phyloP scores from a whole-genome alignment of 495 filamentous ascomycete species.

The Penicillium antarcticum region DNA sequence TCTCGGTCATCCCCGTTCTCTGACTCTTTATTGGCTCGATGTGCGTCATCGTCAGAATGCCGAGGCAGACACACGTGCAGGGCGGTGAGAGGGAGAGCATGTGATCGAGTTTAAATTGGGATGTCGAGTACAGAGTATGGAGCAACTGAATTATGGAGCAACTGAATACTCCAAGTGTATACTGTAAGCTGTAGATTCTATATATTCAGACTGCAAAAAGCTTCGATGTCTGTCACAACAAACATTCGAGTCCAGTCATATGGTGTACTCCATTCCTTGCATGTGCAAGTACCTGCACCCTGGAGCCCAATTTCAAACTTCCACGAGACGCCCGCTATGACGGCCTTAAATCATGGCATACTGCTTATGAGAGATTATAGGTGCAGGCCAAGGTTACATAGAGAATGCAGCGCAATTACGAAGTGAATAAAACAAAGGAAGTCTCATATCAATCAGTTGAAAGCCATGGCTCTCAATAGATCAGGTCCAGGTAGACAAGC shows the following conservation, averaged over 20 bases:
- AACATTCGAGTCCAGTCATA: too few species aligned
- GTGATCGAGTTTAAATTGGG: neutral
- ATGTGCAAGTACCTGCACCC: too few species aligned
- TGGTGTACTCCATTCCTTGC: too few species aligned
- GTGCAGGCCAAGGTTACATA: neutral
- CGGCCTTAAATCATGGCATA: neutral
- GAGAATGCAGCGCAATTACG: neutral
- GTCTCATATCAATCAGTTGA: constrained; percentile 9
- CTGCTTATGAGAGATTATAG: neutral
- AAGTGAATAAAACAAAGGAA: constrained; percentile 3
- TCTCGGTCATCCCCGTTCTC: constrained; percentile 21
- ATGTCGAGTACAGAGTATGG: too few species aligned
- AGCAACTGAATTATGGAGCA: neutral
- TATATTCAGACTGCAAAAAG: too few species aligned
- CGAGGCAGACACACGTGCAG: constrained; percentile 22
- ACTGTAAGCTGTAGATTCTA: too few species aligned
- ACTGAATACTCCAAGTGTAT: neutral
- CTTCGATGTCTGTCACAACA: too few species aligned
- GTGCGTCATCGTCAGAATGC: constrained; percentile 33
- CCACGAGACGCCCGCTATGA: neutral
- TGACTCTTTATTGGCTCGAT: constrained; percentile 9
- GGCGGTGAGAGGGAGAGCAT: neutral
- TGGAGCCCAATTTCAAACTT: too few species aligned
- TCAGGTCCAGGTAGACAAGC: constrained; percentile 23
- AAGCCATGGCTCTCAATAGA: constrained; percentile 16